Evolutionary conservation across 2,329 filamentous ascomycete genomes (phyloP).

Genomic region (Beauveria scarabaeidicola): DNA sequence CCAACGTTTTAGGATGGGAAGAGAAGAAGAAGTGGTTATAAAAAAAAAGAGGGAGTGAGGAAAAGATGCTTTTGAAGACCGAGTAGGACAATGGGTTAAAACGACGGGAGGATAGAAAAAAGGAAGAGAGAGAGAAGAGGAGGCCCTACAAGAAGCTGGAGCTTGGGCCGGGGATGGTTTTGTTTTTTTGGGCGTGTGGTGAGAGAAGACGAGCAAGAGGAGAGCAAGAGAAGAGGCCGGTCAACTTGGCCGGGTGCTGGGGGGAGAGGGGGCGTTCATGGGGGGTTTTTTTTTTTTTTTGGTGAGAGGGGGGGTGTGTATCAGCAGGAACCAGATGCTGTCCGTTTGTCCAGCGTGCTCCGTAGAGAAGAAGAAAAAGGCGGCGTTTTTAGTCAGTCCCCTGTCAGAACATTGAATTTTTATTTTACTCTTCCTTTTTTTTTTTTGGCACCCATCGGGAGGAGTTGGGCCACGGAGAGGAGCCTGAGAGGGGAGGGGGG

Average conservation of each 20-base stretch:
- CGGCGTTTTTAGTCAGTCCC: neutral
- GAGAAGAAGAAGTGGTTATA: constrained; percentile 17
- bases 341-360: neutral
- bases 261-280: neutral
- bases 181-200: constrained; percentile 10
- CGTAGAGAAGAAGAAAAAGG: neutral
- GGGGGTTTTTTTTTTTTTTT: neutral
- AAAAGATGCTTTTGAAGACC: neutral
- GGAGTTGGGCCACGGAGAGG: neutral
- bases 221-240: neutral
- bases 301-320: neutral
- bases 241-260: neutral
- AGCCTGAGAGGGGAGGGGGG: neutral
- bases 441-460: neutral
- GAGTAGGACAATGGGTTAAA: constrained; percentile 17
- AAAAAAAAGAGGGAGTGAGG: constrained; percentile 6
- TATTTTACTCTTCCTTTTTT: neutral
- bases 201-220: neutral
- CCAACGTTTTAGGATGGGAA: constrained; percentile 20
- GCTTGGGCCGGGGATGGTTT: constrained; percentile 9
- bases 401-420: neutral
- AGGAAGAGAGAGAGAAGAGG: constrained; percentile 4
- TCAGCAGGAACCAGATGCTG: neutral
- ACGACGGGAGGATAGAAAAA: constrained; percentile 13
- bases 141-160: constrained; percentile 1